Evolutionary conservation across 257 asterid species (phyloP), one percentile per base, ranked within the genome.

Genomic region (Nicotiana tabacum): DNA sequence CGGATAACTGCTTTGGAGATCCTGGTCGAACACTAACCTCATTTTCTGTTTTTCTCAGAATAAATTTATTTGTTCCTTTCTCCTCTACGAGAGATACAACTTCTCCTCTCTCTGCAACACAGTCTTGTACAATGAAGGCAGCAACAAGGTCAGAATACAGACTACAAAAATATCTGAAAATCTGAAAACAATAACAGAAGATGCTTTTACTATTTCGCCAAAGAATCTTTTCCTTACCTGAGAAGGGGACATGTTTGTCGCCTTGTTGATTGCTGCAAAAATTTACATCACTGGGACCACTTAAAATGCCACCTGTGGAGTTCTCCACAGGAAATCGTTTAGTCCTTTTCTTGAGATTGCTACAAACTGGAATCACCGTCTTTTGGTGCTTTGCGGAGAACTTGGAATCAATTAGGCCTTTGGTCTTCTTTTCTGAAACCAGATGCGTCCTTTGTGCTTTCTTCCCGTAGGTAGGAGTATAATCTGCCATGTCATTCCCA

Each of bases 211-310:
- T 80, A 60, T 70, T 83, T 35, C 62, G 70, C 64, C 77, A 81
- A 67, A 62, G 84, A 77, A 83, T 77, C 66, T 85, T 88, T 66
- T 89, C 86, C 37, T 83, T 84, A 74, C 87, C 83, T 33, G 90
- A 87, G 87, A 91, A 89, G 82, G 84, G 82, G 81, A 85, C 91
- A 6, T 88, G 90, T 70, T 83, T 89, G 77, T 87, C 56, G 57
- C 55, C 86, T 86, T 84, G 80, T 39, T 82, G 88, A 55, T 77
- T 12, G 56, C 83, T 64, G 58, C 67, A 65, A 2, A 46, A 18
- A 84, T 81, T 89, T 79, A 65, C 65, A 18, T 66, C 84, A 69
- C 43, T 62, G 76, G 84, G 66, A 86, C 83, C 86, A 57, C 81
- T 84, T 78, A 84, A 84, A 53, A 72, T 48, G 82, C 80, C 33